Evolutionary conservation across 805 yeast genomes (phyloP).

Genomic region (Starmerella apis): DNA sequence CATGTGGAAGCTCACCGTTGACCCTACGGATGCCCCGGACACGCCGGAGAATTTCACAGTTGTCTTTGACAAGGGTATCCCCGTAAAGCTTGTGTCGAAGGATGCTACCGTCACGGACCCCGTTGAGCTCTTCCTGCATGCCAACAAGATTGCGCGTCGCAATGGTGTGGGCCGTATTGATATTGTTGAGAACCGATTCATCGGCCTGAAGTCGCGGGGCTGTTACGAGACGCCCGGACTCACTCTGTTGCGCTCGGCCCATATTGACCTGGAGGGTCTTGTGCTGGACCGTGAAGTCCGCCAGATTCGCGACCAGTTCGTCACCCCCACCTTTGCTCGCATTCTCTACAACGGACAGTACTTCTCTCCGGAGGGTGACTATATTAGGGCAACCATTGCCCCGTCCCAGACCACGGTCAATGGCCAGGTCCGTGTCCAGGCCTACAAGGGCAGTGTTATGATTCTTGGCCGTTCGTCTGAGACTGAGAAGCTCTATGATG

Average conservation of each 20-base stretch:
- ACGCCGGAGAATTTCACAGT: constrained; percentile 81
- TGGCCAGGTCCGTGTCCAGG: constrained; percentile 88
- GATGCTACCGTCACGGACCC: constrained; percentile 67
- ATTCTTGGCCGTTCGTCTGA: constrained; percentile 90
- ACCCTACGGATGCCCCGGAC: constrained; percentile 91
- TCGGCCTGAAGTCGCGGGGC: constrained; percentile 97
- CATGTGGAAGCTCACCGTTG: constrained; percentile 98
- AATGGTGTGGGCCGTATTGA: constrained; percentile 99
- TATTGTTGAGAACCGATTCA: constrained; percentile 97
- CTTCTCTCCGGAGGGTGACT: constrained; percentile 97
- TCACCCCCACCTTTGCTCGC: constrained; percentile 82
- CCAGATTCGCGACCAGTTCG: constrained; percentile 91
- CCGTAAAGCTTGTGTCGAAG: constrained; percentile 62
- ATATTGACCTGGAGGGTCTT: constrained; percentile 93
- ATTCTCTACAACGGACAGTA: constrained; percentile 93
- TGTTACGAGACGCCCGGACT: constrained; percentile 99
- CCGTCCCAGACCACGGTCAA: constrained; percentile 94
- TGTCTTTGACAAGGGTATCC: constrained; percentile 76
- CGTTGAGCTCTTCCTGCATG: constrained; percentile 82
- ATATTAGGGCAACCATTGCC: constrained; percentile 62
- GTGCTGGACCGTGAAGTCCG: constrained; percentile 96
- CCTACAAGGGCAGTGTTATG: constrained; percentile 78
- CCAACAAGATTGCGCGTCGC: constrained; percentile 93
- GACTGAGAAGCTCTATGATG: constrained; percentile 94
- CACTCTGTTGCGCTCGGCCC: constrained; percentile 85